Evolutionary conservation across 768 basidiomycete genomes (phyloP).

Genomic region (Suillus weaverae): DNA sequence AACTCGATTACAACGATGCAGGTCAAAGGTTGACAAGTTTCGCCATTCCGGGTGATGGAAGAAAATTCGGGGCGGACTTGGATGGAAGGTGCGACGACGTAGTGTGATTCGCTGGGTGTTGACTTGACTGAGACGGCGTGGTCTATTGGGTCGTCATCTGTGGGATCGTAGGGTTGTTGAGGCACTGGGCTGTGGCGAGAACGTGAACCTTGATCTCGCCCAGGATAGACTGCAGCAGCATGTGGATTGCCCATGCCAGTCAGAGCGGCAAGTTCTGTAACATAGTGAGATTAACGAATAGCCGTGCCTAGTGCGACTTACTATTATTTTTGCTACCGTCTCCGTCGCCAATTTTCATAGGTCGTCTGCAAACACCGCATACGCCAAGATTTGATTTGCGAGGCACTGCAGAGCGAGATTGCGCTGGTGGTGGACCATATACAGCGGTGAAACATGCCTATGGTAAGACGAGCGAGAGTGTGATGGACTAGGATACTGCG

Average conservation of each 20-base stretch:
- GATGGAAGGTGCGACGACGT: constrained; percentile 90
- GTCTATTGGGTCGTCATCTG: constrained; percentile 86
- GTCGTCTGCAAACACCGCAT: constrained; percentile 94
- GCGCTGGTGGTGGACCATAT: constrained; percentile 81
- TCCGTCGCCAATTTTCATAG: constrained; percentile 93
- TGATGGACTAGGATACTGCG: not conserved
- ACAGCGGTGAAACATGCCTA: constrained; percentile 97
- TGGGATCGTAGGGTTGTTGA: constrained; percentile 57
- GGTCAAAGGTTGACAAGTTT: constrained; percentile 81
- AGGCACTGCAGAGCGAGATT: constrained; percentile 53
- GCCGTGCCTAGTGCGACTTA: constrained; percentile 39
- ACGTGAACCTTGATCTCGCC: constrained; percentile 52
- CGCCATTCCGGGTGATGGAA: constrained; percentile 67
- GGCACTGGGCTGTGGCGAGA: constrained; percentile 32
- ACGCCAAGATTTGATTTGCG: constrained; percentile 85
- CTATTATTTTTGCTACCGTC: constrained; percentile 85
- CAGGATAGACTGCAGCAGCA: constrained; percentile 59
- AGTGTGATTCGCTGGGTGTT: constrained; percentile 49
- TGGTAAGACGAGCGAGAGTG: constrained; percentile 1
- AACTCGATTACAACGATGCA: constrained; percentile 94
- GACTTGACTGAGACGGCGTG: constrained; percentile 51
- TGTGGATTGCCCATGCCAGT: constrained; percentile 82
- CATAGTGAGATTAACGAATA: constrained; percentile 10
- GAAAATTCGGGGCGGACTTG: constrained; percentile 92
- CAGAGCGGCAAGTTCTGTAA: constrained; percentile 85